Evolutionary conservation across 345 rosid genomes (phyloP).

Genomic region (Syzygium grande): DNA sequence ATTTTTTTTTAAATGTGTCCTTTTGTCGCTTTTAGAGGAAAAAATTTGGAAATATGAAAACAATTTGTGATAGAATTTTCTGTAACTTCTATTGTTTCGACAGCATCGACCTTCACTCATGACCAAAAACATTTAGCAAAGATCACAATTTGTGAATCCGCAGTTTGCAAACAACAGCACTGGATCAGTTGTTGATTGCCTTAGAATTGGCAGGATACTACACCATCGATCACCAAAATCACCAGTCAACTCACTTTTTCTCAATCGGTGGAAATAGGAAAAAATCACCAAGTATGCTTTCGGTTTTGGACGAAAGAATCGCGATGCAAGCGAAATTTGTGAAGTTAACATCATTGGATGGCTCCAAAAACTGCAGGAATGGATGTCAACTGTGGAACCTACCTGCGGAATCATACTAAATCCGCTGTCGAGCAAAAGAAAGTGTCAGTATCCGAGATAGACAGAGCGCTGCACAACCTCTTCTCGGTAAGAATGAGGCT

Average conservation of each 20-base stretch:
- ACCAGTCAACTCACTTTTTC: background rate
- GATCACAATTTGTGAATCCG: background rate
- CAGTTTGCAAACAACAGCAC: background rate
- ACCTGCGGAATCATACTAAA: constrained; percentile 51
- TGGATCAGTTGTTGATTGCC: background rate
- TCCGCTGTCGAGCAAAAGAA: constrained; percentile 61
- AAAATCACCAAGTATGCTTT: background rate
- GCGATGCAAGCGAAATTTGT: background rate
- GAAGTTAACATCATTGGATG: background rate
- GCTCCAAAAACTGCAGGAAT: constrained; percentile 40
- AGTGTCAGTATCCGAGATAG: constrained; percentile 41
- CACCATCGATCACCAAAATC: background rate
- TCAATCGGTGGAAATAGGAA: background rate
- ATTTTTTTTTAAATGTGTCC: background rate
- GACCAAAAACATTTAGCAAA: background rate
- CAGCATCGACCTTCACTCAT: background rate
- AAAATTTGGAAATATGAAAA: background rate
- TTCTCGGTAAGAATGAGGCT: constrained; percentile 77
- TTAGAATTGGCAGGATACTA: background rate
- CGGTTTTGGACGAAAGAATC: background rate
- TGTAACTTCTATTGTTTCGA: background rate
- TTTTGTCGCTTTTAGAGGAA: background rate
- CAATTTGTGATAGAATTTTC: background rate
- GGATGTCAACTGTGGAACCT: constrained; percentile 85
- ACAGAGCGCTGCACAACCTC: constrained; percentile 73